Conservation (phyloP, 805 yeast species). For the Wickerhamomyces ciferrii region DNA sequence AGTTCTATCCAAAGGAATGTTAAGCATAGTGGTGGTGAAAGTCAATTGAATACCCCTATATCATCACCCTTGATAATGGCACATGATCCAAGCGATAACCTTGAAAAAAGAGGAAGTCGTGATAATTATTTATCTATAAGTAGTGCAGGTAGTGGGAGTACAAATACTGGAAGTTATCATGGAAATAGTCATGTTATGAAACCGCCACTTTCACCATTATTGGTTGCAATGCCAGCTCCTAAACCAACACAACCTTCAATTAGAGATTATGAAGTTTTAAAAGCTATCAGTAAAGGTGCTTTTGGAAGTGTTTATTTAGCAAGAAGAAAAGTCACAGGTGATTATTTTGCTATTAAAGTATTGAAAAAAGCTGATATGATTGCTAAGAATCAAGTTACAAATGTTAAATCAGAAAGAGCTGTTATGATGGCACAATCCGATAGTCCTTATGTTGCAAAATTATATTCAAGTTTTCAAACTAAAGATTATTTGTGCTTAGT, state of each 20-base stretch:
- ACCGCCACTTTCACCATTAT: conserved; percentile 76
- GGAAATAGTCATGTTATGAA: conserved; percentile 24
- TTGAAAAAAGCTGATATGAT: conserved; percentile 92
- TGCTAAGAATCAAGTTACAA: conserved; percentile 92
- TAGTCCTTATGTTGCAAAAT: conserved; percentile 87
- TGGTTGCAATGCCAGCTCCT: conserved; percentile 58
- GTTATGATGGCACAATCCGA: conserved; percentile 97
- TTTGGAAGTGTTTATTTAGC: conserved; percentile 94
- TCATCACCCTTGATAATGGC: conserved; percentile 55
- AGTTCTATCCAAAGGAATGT: conserved; percentile 58
- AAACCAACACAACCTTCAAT: conserved; percentile 62
- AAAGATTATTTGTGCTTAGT: conserved; percentile 83
- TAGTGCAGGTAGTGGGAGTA: conserved; percentile 7
- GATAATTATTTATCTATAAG: conserved; percentile 18
- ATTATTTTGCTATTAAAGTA: conserved; percentile 91
- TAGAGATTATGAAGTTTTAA: conserved; percentile 81
- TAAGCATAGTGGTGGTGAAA: conserved; percentile 13
- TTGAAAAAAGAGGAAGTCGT: conserved; percentile 21
- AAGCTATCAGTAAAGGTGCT: conserved; percentile 96
- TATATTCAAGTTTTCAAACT: conserved; percentile 85
- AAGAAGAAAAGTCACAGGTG: conserved; percentile 80
- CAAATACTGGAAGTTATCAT: not conserved
- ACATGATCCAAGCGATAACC: conserved; percentile 29
- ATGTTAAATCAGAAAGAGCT: conserved; percentile 92
- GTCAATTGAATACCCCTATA: conserved; percentile 36